Percentiles rank a stretch among this genome's conserved stretches.
These are phyloP conservation scores for Penicillium janthinellum DNA, from an alignment of 2,329 filamentous ascomycete genomes.

Conservation along the genomic window DNA sequence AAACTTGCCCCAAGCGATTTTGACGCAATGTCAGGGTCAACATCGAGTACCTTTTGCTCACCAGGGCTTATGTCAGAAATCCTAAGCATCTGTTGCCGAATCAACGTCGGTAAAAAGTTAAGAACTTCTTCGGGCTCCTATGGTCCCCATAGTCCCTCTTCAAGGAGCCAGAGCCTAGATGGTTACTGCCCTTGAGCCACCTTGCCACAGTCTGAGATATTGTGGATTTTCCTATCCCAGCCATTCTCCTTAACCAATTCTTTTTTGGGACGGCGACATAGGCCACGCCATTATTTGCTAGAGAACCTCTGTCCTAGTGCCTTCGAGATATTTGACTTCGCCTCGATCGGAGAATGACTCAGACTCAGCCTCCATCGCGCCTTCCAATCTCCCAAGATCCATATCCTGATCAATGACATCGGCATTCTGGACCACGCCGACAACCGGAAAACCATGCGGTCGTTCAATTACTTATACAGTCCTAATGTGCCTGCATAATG, in stretches of 20 bases:
- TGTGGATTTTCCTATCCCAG: conserved; percentile 26
- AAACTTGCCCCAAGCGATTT: no score
- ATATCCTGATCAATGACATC: background rate
- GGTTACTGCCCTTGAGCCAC: conserved; percentile 15
- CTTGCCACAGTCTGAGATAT: conserved; percentile 40
- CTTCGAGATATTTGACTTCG: conserved; percentile 27
- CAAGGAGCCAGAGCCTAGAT: conserved; percentile 25
- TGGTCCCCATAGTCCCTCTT: no score
- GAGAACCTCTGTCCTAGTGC: conserved; percentile 28
- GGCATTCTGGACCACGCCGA: no score
- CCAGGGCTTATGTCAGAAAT: no score
- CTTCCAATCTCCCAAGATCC: conserved; percentile 14
- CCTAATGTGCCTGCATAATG: no score
- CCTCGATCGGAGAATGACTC: conserved; percentile 14
- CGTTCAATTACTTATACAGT: no score
- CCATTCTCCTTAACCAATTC: conserved; percentile 42
- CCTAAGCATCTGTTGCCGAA: no score
- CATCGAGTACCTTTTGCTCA: no score
- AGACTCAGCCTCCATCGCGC: conserved; percentile 9
- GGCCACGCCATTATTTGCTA: conserved; percentile 30
- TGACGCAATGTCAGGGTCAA: no score
- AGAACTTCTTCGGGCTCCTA: no score
- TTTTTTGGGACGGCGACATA: conserved; percentile 16
- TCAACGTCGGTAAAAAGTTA: no score
- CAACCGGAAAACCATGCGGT: no score